Conservation (phyloP, 306 rosid species). For the Trifolium subterraneum region DNA sequence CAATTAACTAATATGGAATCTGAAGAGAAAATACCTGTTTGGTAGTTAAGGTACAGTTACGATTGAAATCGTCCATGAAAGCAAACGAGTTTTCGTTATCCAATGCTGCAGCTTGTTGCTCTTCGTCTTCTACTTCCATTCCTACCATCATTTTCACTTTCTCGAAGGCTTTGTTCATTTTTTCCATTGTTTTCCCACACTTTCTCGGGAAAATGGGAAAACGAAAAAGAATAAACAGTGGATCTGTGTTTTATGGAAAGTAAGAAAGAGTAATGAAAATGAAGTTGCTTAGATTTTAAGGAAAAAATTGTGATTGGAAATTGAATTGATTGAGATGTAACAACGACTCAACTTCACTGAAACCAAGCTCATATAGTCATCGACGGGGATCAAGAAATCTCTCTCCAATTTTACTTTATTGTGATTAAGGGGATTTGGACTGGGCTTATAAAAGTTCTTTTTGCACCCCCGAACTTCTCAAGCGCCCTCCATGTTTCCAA, state of each 20-base stretch:
- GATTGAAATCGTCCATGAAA: constrained; percentile 82
- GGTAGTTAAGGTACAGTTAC: constrained; percentile 83
- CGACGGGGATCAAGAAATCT: not conserved
- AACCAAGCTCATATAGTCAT: constrained; percentile 5
- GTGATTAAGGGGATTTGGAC: too few species aligned
- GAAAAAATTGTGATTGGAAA: constrained; percentile 19
- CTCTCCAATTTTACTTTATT: not conserved
- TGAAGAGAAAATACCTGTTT: constrained; percentile 59
- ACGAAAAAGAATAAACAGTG: not conserved
- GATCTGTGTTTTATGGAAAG: constrained; percentile 45
- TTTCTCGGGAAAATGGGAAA: constrained; percentile 44
- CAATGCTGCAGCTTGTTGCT: constrained; percentile 50
- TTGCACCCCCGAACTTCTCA: too few species aligned
- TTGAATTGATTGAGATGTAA: constrained; percentile 33
- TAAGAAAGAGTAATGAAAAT: constrained; percentile 6
- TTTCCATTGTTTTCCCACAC: constrained; percentile 64
- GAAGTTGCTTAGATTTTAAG: constrained; percentile 43
- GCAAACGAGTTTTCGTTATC: constrained; percentile 55
- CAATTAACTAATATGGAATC: too few species aligned
- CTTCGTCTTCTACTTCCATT: constrained; percentile 77
- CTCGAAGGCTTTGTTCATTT: constrained; percentile 75
- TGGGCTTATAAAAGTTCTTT: too few species aligned
- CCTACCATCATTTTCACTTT: constrained; percentile 87
- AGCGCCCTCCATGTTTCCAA: too few species aligned
- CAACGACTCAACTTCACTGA: constrained; percentile 37